These are phyloP conservation scores for Trichoderma lentiforme DNA, from an alignment of 2,329 filamentous ascomycete genomes.

Conservation along the genomic window DNA sequence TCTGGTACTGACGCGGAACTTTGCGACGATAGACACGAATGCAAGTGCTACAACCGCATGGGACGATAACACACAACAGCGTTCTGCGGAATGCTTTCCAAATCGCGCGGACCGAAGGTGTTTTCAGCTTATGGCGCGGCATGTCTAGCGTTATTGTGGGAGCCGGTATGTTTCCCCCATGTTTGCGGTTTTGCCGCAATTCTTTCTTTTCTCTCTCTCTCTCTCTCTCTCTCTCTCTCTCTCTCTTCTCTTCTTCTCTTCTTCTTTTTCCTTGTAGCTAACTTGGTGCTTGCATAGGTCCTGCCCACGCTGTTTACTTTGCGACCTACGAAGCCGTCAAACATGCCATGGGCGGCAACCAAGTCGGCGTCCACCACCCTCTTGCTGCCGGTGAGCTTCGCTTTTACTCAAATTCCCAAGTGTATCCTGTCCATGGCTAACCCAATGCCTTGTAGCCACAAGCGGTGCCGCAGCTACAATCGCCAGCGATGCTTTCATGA, in stretches of 20 bases:
- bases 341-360: conserved; percentile 90
- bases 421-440: neutral
- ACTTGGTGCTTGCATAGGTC: conserved; percentile 54
- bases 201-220: neutral
- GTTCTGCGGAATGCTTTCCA: conserved; percentile 89
- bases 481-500: conserved; percentile 97
- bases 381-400: conserved; percentile 74
- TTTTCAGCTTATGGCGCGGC: conserved; percentile 90
- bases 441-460: conserved; percentile 56
- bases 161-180: conserved; percentile 63
- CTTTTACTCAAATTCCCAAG: neutral
- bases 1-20: neutral
- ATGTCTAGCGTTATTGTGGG: conserved; percentile 95
- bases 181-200: neutral
- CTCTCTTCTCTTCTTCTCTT: neutral
- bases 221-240: too few species aligned
- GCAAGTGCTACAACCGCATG: conserved; percentile 87
- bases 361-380: conserved; percentile 82
- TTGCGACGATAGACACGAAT: conserved; percentile 72
- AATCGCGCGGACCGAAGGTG: conserved; percentile 85
- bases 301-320: conserved; percentile 97
- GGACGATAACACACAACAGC: conserved; percentile 79
- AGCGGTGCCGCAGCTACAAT: conserved; percentile 95
- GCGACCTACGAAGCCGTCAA: conserved; percentile 97
- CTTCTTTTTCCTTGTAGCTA: conserved; percentile 22